phyloP scores from a whole-genome alignment of 148 eudicot species.

The Selenicereus undatus region DNA sequence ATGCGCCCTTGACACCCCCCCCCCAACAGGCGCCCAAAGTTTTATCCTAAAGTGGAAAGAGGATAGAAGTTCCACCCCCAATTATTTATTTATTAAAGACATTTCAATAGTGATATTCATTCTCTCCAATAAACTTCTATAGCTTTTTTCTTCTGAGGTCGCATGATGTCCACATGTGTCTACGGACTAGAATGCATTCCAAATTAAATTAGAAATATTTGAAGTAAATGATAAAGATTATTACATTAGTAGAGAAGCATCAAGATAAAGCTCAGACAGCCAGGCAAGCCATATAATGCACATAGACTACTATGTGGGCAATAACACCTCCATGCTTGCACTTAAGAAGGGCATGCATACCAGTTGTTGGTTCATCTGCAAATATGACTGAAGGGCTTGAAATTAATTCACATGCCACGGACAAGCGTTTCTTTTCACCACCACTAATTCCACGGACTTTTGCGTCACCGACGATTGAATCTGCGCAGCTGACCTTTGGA shows the following conservation, averaged over 20 bases:
- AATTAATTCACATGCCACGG: constrained; percentile 92
- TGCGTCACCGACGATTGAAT: constrained; percentile 95
- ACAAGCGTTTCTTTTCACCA: constrained; percentile 92
- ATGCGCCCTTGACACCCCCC: too few relatives aligned
- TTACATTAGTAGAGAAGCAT: neutral
- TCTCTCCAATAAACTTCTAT: neutral
- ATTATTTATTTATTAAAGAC: too few relatives aligned
- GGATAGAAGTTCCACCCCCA: neutral
- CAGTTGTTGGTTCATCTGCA: constrained; percentile 99
- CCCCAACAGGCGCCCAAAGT: too few relatives aligned
- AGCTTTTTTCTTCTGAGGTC: neutral
- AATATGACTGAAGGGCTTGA: constrained; percentile 98
- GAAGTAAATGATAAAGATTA: neutral
- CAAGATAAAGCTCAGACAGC: neutral
- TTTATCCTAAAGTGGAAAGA: too few relatives aligned
- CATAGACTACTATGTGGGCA: constrained; percentile 6
- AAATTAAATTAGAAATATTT: neutral
- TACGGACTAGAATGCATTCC: neutral
- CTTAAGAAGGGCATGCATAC: constrained; percentile 33
- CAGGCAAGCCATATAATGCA: constrained; percentile 5
- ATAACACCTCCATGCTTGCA: neutral
- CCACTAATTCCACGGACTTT: constrained; percentile 99
- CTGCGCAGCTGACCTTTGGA: constrained; percentile 90
- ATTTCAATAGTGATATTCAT: too few relatives aligned
- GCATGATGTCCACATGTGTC: neutral